These are phyloP conservation scores for Trichoderma harzianum DNA, from an alignment of 2,329 filamentous ascomycete species.

Conservation along the genomic window DNA sequence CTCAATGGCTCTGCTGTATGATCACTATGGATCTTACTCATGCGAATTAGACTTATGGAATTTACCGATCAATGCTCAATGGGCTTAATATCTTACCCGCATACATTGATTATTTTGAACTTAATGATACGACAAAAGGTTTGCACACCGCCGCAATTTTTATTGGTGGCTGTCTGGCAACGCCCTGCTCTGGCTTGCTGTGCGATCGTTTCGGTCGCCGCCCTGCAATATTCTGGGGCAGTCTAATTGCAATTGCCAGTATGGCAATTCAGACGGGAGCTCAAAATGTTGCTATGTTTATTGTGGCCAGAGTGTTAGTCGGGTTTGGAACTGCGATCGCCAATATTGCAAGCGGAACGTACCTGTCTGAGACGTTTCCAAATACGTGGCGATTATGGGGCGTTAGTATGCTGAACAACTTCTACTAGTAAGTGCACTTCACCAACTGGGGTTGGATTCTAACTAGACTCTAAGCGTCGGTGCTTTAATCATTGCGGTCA, in stretches of 20 bases:
- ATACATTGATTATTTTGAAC: neutral
- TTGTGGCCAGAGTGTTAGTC: neutral
- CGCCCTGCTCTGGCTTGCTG: neutral
- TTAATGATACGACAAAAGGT: neutral
- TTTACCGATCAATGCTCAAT: neutral
- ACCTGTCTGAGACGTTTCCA: neutral
- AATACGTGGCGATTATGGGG: neutral
- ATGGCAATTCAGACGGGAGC: neutral
- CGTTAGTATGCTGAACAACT: neutral
- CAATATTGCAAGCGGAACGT: neutral
- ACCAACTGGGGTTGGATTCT: neutral
- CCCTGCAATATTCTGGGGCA: neutral
- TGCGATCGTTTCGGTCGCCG: neutral
- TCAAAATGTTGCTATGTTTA: neutral
- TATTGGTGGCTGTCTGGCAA: neutral
- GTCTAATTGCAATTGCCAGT: neutral
- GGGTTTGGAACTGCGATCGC: neutral
- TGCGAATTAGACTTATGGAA: neutral
- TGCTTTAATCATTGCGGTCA: neutral
- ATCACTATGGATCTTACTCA: neutral
- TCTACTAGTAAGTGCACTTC: neutral
- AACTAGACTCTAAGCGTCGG: neutral
- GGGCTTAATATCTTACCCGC: neutral
- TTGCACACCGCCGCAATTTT: neutral
- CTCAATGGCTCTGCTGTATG: neutral